Base-by-base conservation (phyloP, 306 rosid genomes). In the Cucurbita ficifolia region DNA sequence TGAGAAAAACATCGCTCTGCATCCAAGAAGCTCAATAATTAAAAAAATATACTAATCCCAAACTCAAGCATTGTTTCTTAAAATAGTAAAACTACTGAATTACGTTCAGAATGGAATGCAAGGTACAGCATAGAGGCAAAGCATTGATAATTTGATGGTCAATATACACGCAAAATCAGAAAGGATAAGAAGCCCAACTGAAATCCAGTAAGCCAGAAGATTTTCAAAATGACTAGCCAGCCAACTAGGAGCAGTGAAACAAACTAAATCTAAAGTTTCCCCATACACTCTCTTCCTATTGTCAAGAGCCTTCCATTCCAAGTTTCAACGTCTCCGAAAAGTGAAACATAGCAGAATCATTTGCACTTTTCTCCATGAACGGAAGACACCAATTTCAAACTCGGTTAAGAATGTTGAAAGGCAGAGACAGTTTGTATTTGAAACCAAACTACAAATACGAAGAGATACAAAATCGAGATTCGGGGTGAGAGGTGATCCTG, bases 1-100 rank as follows among this genome's bases (percentile, higher is more conserved):
- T 89, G 77, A 95, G 75, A 62, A 86, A 86, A n/a, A 95, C 79
- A 65, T 95, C 99, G 80, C 79, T 81, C 99, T 95, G 97, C 88
- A 85, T 78, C 76, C 72, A 83, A 84, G 69, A 84, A 74, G 56
- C 71, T 72, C 76, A 76, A 39, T 19, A 77, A 64, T 80, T 50
- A 76, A 54, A 78, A 80, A 55, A 79, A 67, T 40, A 58, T 13
- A 79, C 63, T 54, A 46, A 46, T 62, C 67, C 51, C 62, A 45
- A 50, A 56, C 39, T 54, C 74, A 24, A 43, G 76, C 79, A 48
- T n/a, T 39, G 51, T 77, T 46, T 54, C 6, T 35, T 11, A 67
- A 43, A 65, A 68, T 4, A 68, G 55, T 4, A 45, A 11, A 36
- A 61, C 49, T 17, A 33, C 21, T 6, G 6, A 61, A 36, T 3